phyloP scores from a whole-genome alignment of 2,329 filamentous ascomycete genomes.

The Penicillium italicum region DNA sequence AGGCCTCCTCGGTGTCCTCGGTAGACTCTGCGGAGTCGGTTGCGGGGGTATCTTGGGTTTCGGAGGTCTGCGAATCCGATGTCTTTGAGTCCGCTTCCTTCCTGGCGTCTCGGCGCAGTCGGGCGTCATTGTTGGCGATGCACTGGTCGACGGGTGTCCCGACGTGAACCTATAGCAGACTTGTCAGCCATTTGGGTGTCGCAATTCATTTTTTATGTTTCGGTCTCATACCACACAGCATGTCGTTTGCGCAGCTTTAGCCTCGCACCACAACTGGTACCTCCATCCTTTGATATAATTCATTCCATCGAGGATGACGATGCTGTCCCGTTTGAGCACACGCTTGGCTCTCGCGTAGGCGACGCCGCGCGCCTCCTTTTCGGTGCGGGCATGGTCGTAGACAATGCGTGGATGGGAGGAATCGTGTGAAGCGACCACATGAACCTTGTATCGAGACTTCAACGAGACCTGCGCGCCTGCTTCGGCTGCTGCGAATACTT shows the following conservation, averaged over 20 bases:
- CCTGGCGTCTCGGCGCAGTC: slow-evolving; percentile 24
- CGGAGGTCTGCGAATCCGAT: neutral
- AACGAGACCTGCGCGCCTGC: slow-evolving; percentile 30
- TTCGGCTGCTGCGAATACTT: slow-evolving; percentile 35
- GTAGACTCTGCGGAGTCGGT: slow-evolving; percentile 1
- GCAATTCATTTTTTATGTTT: neutral
- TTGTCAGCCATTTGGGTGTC: neutral
- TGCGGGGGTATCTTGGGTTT: neutral
- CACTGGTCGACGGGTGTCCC: slow-evolving; percentile 56
- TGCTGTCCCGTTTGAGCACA: slow-evolving; percentile 53
- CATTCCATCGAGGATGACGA: slow-evolving; percentile 62
- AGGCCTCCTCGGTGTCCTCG: slow-evolving; percentile 36
- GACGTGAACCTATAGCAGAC: slow-evolving; percentile 50
- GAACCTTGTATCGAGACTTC: slow-evolving; percentile 46
- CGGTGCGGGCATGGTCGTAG: slow-evolving; percentile 55
- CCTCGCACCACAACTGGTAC: slow-evolving; percentile 65
- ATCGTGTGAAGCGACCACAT: slow-evolving; percentile 41
- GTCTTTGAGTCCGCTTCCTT: neutral
- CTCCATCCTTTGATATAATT: slow-evolving; percentile 68
- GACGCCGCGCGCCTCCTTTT: slow-evolving; percentile 62
- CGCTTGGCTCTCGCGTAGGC: slow-evolving; percentile 61
- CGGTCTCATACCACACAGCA: slow-evolving; percentile 55
- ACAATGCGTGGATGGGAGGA: slow-evolving; percentile 47
- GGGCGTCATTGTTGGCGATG: slow-evolving; percentile 50
- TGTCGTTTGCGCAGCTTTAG: slow-evolving; percentile 59